A percentile compares a stretch with the other conserved stretches of the same genome.
phyloP scores from a whole-genome alignment of 2,329 filamentous ascomycete species.

The Botryotinia narcissicola region DNA sequence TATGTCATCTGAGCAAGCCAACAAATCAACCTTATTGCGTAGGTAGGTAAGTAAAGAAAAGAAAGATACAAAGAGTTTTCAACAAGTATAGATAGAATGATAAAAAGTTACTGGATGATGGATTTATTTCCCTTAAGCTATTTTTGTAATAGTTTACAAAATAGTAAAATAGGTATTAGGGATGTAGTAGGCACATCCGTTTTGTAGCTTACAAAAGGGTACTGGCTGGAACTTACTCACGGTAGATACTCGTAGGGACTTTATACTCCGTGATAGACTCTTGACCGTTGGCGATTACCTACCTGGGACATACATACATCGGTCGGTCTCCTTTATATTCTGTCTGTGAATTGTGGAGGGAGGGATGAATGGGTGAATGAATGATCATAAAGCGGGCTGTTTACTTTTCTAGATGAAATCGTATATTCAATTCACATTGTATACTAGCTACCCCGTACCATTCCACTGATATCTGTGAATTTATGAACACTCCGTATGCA shows the following conservation, averaged over 20 bases:
- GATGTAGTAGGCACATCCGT: neutral
- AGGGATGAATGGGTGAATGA: neutral
- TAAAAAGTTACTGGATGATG: neutral
- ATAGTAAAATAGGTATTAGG: neutral
- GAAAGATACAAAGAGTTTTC: neutral
- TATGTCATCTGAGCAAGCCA: neutral
- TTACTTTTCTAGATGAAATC: neutral
- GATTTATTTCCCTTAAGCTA: neutral
- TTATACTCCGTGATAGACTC: neutral
- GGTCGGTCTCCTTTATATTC: neutral
- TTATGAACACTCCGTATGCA: neutral
- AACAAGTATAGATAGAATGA: neutral
- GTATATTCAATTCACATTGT: neutral
- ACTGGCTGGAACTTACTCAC: neutral
- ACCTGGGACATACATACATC: neutral
- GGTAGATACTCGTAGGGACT: neutral
- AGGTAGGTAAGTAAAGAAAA: neutral
- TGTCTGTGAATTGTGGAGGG: neutral
- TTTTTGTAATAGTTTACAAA: neutral
- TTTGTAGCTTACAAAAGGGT: neutral
- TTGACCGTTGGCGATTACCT: neutral
- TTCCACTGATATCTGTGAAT: neutral
- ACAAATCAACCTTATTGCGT: conserved; percentile 7
- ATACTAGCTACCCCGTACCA: neutral
- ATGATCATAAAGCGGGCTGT: neutral